phyloP scores from a whole-genome alignment of 2,329 filamentous ascomycete genomes.

The Fusarium aywerte region DNA sequence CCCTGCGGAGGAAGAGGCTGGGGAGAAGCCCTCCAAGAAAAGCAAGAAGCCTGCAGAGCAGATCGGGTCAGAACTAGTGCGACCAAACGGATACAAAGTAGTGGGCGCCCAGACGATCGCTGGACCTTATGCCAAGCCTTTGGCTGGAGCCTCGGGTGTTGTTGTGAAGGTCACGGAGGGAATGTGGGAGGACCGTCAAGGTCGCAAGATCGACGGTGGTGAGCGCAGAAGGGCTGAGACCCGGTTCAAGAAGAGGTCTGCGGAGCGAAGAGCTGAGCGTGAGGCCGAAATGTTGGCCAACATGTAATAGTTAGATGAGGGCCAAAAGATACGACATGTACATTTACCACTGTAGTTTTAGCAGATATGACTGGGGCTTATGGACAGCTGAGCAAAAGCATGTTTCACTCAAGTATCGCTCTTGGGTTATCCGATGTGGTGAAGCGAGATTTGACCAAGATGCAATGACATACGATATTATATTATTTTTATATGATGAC shows the following conservation, averaged over 20 bases:
- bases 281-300: conserved; percentile 54
- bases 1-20: conserved; percentile 44
- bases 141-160: conserved; percentile 73
- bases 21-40: background rate
- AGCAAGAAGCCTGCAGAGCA: background rate
- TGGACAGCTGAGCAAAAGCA: conserved; percentile 32
- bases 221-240: conserved; percentile 90
- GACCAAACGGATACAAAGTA: conserved; percentile 68
- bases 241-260: conserved; percentile 83
- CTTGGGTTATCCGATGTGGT: background rate
- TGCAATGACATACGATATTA: background rate
- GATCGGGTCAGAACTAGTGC: conserved; percentile 33
- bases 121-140: conserved; percentile 77
- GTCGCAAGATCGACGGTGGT: conserved; percentile 94
- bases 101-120: conserved; percentile 74
- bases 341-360: conserved; percentile 48
- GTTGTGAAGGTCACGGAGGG: conserved; percentile 80
- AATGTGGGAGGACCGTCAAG: conserved; percentile 90
- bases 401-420: conserved; percentile 9
- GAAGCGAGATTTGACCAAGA: background rate
- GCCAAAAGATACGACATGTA: conserved; percentile 41
- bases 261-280: conserved; percentile 77
- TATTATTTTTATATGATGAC: background rate
- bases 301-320: conserved; percentile 44
- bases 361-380: conserved; percentile 35